Base-by-base conservation (phyloP, 2,329 filamentous ascomycete species). In the Cytospora leucostoma region DNA sequence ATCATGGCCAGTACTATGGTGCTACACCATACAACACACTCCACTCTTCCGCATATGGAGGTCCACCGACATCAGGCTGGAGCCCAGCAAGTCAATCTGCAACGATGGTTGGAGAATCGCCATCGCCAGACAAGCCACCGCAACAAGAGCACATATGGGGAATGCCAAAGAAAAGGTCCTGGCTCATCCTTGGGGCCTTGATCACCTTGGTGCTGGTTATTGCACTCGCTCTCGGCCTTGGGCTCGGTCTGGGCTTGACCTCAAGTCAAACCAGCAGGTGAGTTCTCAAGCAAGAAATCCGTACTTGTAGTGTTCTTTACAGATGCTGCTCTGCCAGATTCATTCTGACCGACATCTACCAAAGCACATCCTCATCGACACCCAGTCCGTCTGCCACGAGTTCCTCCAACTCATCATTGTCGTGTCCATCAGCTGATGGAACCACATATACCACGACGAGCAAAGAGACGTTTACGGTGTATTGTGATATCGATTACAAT, bases 401-500 rank as follows among this genome's bases (percentile, higher is more conserved):
- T 4, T 21, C 38, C 10, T 33, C 59, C 8, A 44, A 38, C 21
- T 37, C 59, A 1, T n/a, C 38, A 10, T 55, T 61, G 37, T 61
- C 51, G 7, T 61, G 59, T 15, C 59, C 59, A 1, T 10, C 59
- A 21, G 49, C 59, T 17, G 21, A 61, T 10, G 32, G 34, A 10
- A 61, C 59, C n/a, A 61, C 52, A 17, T 38, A 52, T n/a, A 61
- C 59, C 8, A 37, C 52, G 33, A 33, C 51, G 32, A 49, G 49
- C 27, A 2, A 49, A 7, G 10, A 10, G n/a, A 13, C 47, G 7
- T 61, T 61, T 21, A 27, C 32, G 1, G 32, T 61, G 6, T 55
- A 50, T 8, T 61, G 59, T 19, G 19, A 12, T 32, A 55, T 61
- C 13, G 59, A 61, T 27, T 61, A 61, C 15, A 61, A 61, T 33